These are phyloP conservation scores for Eucalyptus pauciflora DNA, from an alignment of 345 rosid species.

Conservation along the genomic window DNA sequence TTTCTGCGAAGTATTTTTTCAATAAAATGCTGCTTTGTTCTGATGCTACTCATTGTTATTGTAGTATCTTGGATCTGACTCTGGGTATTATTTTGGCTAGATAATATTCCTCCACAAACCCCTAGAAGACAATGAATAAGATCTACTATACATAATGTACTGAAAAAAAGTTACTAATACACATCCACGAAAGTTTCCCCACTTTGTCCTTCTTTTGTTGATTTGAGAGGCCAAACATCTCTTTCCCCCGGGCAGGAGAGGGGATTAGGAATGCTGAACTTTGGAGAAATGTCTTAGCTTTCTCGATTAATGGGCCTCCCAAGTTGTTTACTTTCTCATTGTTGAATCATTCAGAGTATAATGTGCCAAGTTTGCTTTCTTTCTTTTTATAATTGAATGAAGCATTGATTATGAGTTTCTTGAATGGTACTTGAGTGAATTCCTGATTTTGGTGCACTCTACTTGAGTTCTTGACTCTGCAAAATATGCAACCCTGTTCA, in stretches of 20 bases:
- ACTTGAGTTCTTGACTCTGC: neutral
- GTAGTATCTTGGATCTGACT: neutral
- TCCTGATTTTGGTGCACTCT: neutral
- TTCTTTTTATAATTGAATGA: neutral
- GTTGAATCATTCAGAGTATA: neutral
- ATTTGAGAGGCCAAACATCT: neutral
- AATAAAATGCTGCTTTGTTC: neutral
- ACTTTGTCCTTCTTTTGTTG: neutral
- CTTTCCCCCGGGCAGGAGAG: neutral
- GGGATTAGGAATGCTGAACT: neutral
- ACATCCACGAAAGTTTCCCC: neutral
- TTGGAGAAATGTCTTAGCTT: neutral
- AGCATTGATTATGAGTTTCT: neutral
- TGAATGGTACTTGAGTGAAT: neutral
- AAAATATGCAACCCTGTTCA: neutral
- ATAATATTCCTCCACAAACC: neutral
- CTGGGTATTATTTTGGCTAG: neutral
- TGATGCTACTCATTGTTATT: neutral
- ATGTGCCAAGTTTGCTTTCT: neutral
- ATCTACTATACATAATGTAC: neutral
- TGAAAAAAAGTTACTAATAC: neutral
- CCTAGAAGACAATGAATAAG: neutral
- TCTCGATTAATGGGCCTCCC: neutral
- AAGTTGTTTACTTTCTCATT: neutral
- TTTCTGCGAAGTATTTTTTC: neutral